Evolutionary conservation across 768 basidiomycete genomes (phyloP).

Genomic region (Krasilnikovozyma curviuscula): DNA sequence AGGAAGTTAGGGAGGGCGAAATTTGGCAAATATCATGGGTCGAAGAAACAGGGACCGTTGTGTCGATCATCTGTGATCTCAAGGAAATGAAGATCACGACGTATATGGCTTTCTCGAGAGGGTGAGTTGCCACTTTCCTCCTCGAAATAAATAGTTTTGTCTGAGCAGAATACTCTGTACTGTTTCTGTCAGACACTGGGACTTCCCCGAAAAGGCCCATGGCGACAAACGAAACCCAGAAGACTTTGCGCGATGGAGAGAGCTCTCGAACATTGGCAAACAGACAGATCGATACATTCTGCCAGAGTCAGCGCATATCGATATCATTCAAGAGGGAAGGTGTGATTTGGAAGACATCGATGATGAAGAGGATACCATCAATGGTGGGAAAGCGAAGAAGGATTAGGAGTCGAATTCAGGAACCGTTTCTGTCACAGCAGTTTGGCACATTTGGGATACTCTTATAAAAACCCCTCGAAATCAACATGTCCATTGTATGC

Average conservation of each 20-base stretch:
- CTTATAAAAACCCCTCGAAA: too few species aligned
- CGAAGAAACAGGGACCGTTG: slow-evolving; percentile 14
- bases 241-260: slow-evolving; percentile 13
- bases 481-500: too few species aligned
- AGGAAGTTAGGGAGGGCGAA: slow-evolving; percentile 10
- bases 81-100: slow-evolving; percentile 8
- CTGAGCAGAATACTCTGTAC: neutral
- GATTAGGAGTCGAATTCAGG: too few species aligned
- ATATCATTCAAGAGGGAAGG: slow-evolving; percentile 10
- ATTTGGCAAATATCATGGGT: slow-evolving; percentile 15
- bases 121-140: neutral
- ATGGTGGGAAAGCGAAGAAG: too few species aligned
- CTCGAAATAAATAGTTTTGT: neutral
- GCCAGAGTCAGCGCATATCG: slow-evolving; percentile 11
- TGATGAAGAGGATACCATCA: too few species aligned
- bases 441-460: too few species aligned
- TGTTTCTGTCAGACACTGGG: slow-evolving; percentile 9
- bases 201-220: slow-evolving; percentile 9
- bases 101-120: slow-evolving; percentile 12
- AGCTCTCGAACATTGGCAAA: slow-evolving; percentile 11
- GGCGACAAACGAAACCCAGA: slow-evolving; percentile 15
- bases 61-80: slow-evolving; percentile 12
- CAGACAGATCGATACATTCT: slow-evolving; percentile 5
- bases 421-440: too few species aligned
- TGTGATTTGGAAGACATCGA: slow-evolving; percentile 13